Evolutionary conservation across 2,329 filamentous ascomycete genomes (phyloP), one percentile per base, ranked within the genome.

Genomic region (Talaromyces rugulosus): DNA sequence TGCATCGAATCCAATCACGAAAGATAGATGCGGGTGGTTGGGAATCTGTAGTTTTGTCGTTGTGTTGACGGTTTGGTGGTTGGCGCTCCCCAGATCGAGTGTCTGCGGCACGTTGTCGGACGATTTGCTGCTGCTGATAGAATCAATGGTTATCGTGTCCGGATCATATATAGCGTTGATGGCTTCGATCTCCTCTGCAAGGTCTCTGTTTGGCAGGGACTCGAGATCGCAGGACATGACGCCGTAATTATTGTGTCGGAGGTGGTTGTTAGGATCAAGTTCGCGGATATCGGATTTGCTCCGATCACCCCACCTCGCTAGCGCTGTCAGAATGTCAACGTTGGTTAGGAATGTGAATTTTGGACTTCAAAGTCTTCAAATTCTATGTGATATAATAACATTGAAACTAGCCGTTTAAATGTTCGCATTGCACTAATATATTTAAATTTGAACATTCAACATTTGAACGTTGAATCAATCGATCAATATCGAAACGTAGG

Each of bases 1-100:
- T 0, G 74, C 59, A 0, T 91, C 87, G 67, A 98, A 96, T 27
- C 84, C 83, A 47, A 89, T 30, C 78, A 83, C 53, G 77, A 82
- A 77, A 54, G 78, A 73, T 30, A 79, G 63, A 50, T 80, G 74
- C 58, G 64, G 65, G 23, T 85, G 83, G 31, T 84, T 82, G 0
- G 91, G 91, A 2, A 94, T 83, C 57, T 82, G 83, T 56, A 97
- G 82, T 75, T 75, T 88, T 87, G 67, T 83, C 67, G 68, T 77
- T 64, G 73, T 72, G 59, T 65, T 63, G 55, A 65, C 65, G 56
- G 66, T 23, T 28, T 60, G 58, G 16, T 64, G 56, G 47, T 44
- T 30, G 27, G 68, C 42, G n/a, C 58, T 65, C 23, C 71, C 72
- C 42, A 72, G 59, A 59, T 73, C 70, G 42, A 74, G 64, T 1